Conservation (phyloP, 192 early-diverging fungal genomes). For the Rhizoclosmatium sp. region DNA sequence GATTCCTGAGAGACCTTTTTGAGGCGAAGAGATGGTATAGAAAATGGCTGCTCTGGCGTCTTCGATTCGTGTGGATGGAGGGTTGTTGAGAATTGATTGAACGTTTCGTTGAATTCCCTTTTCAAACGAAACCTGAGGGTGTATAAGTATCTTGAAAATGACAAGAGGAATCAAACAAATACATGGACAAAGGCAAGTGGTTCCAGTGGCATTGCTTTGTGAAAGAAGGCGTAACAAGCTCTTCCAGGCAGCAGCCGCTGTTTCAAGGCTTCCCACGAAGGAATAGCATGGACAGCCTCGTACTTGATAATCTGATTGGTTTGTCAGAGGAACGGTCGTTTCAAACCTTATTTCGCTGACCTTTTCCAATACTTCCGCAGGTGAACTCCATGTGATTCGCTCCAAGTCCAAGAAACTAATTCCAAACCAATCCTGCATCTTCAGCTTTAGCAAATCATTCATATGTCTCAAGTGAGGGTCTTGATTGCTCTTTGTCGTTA, state of each 20-base stretch:
- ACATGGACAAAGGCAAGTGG: slow-evolving; percentile 90
- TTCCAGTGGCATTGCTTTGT: slow-evolving; percentile 76
- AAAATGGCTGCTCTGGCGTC: slow-evolving; percentile 79
- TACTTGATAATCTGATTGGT: slow-evolving; percentile 72
- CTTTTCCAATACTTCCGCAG: slow-evolving; percentile 83
- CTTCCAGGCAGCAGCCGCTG: slow-evolving; percentile 76
- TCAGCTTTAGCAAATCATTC: slow-evolving; percentile 70
- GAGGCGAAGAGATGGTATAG: slow-evolving; percentile 90
- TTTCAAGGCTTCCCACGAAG: slow-evolving; percentile 82
- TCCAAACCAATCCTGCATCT: slow-evolving; percentile 78
- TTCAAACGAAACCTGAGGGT: slow-evolving; percentile 67
- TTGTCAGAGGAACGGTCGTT: neutral
- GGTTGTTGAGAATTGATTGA: slow-evolving; percentile 53
- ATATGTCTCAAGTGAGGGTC: slow-evolving; percentile 62
- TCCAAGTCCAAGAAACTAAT: slow-evolving; percentile 79
- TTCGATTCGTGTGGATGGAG: slow-evolving; percentile 46
- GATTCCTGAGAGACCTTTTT: slow-evolving; percentile 85
- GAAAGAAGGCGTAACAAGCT: slow-evolving; percentile 87
- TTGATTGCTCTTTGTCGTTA: slow-evolving; percentile 40
- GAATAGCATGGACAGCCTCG: slow-evolving; percentile 90
- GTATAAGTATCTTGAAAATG: slow-evolving; percentile 32
- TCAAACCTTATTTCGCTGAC: slow-evolving; percentile 43
- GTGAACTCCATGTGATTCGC: slow-evolving; percentile 85
- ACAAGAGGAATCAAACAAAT: slow-evolving; percentile 2
- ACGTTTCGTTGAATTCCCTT: slow-evolving; percentile 70